Evolutionary conservation across 176 grass and related monocot genomes (phyloP).

Genomic region (Guadua angustifolia): DNA sequence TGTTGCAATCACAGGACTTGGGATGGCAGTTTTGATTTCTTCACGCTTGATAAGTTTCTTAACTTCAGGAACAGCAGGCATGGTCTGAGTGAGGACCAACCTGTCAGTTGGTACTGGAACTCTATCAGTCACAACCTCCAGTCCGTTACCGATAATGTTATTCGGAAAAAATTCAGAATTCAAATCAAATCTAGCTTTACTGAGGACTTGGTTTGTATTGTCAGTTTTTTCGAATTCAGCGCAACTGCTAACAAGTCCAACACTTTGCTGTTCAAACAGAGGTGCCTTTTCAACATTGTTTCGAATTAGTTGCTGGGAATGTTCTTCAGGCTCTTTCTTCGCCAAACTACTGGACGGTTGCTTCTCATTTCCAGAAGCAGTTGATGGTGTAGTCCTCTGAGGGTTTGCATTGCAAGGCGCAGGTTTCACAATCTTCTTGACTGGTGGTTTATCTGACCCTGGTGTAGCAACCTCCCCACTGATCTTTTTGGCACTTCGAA

Average conservation of each 20-base stretch:
- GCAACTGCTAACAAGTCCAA: conserved; percentile 11
- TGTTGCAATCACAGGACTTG: conserved; percentile 8
- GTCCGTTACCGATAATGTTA: conserved; percentile 1
- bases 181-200: conserved; percentile 47
- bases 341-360: conserved; percentile 30
- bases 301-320: conserved; percentile 8
- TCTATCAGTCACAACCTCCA: conserved; percentile 15
- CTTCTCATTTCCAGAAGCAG: conserved; percentile 29
- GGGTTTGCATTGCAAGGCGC: conserved; percentile 29
- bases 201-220: background rate
- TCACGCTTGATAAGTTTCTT: conserved; percentile 41
- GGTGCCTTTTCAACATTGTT: conserved; percentile 26
- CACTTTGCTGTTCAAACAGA: conserved; percentile 25
- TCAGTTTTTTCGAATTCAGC: conserved; percentile 32
- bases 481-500: conserved; percentile 28
- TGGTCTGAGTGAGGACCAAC: background rate
- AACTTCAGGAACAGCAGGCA: conserved; percentile 37
- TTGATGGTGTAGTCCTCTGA: conserved; percentile 12
- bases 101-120: conserved; percentile 27
- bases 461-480: conserved; percentile 24
- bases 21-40: conserved; percentile 10
- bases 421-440: conserved; percentile 21
- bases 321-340: conserved; percentile 60
- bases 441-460: conserved; percentile 28
- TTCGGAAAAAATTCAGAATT: conserved; percentile 40